A percentile compares a stretch with the other conserved stretches of the same genome.
phyloP scores from a whole-genome alignment of 345 rosid genomes.

The Chamaenerion angustifolium region DNA sequence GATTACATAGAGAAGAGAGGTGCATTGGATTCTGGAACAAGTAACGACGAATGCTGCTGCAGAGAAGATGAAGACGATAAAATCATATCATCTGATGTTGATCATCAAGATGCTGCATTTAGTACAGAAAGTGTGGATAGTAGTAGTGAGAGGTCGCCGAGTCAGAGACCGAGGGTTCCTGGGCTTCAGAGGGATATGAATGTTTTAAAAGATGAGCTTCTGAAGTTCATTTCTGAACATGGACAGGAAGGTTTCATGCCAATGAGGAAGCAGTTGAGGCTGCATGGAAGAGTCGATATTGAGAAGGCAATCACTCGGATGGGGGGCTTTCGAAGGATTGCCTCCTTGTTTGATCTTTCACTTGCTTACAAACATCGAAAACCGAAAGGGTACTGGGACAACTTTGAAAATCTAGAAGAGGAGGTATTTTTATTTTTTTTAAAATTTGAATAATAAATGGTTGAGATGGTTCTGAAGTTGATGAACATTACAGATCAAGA shows the following conservation, averaged over 20 bases:
- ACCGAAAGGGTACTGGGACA: slow-evolving; percentile 97
- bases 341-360: slow-evolving; percentile 65
- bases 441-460: background rate
- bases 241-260: slow-evolving; percentile 99
- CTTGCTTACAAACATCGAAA: slow-evolving; percentile 89
- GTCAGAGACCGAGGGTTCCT: slow-evolving; percentile 69
- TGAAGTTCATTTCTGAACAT: slow-evolving; percentile 62
- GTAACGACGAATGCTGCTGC: slow-evolving; percentile 15
- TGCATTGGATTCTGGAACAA: slow-evolving; percentile 26
- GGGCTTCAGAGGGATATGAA: slow-evolving; percentile 75
- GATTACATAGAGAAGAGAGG: slow-evolving; percentile 67
- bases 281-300: slow-evolving; percentile 81
- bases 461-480: background rate
- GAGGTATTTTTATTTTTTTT: slow-evolving; percentile 39
- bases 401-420: slow-evolving; percentile 73
- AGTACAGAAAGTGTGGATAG: slow-evolving; percentile 6
- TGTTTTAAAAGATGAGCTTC: slow-evolving; percentile 67
- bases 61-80: slow-evolving; percentile 17
- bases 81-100: slow-evolving; percentile 17
- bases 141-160: slow-evolving; percentile 14
- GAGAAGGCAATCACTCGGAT: slow-evolving; percentile 84
- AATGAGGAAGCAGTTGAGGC: slow-evolving; percentile 91
- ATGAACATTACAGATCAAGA: slow-evolving; percentile 29
- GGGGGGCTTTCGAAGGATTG: slow-evolving; percentile 92
- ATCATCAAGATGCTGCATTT: slow-evolving; percentile 1